A percentile compares a stretch with the other conserved stretches of the same genome.
Conservation (phyloP, 1,284 basidiomycete genomes). For the Gymnopus androsaceus region DNA sequence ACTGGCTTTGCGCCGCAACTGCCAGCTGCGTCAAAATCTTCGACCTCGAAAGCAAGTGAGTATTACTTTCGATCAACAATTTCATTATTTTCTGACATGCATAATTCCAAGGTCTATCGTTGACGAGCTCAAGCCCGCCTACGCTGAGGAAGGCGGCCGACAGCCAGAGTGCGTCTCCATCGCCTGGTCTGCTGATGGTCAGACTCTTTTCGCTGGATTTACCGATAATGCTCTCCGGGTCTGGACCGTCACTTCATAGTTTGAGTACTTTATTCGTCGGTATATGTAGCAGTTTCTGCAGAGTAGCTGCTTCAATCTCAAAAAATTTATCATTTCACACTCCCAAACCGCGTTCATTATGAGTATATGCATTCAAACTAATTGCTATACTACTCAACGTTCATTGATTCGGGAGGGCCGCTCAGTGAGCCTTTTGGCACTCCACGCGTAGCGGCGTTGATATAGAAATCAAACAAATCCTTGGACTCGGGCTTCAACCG, state of each 20-base stretch:
- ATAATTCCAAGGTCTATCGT: conserved; percentile 83
- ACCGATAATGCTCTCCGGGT: conserved; percentile 90
- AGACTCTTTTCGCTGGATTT: conserved; percentile 96
- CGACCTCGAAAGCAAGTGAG: conserved; percentile 96
- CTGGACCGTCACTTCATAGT: conserved; percentile 83
- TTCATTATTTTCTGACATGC: conserved; percentile 20
- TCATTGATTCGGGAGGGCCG: conserved; percentile 3
- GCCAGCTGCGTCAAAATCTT: conserved; percentile 99
- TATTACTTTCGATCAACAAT: conserved; percentile 22
- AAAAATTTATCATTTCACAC: too few relatives aligned
- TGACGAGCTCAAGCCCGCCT: conserved; percentile 96
- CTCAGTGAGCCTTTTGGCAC: background rate
- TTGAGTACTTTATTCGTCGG: conserved; percentile 4
- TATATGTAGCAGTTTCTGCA: conserved; percentile 5
- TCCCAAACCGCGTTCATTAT: background rate
- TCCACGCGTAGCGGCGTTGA: background rate
- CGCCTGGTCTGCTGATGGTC: conserved; percentile 98
- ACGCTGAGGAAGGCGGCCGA: conserved; percentile 78
- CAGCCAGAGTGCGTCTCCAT: conserved; percentile 97
- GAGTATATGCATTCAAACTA: too few relatives aligned
- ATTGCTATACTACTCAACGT: background rate
- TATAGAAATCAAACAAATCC: conserved; percentile 12
- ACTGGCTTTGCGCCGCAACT: conserved; percentile 99
- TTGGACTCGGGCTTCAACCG: conserved; percentile 17
- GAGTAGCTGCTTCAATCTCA: conserved; percentile 1